A percentile compares a stretch with the other conserved stretches of the same genome.
Evolutionary conservation across 2,329 filamentous ascomycete genomes (phyloP).

Genomic region (Nemania bipapillata): DNA sequence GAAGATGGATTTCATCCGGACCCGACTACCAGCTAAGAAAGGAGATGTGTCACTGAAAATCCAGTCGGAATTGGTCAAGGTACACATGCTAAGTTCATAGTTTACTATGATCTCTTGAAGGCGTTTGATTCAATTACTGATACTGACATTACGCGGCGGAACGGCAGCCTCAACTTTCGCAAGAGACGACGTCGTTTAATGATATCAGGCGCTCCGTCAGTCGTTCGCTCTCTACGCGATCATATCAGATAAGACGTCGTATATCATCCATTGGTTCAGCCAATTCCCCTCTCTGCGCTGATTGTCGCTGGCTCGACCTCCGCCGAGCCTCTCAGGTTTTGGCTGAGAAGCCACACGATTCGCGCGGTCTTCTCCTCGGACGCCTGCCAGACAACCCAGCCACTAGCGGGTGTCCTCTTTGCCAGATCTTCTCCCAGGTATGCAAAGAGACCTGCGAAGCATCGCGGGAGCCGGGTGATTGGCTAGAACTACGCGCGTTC

Average conservation of each 20-base stretch:
- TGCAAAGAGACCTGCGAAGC: slow-evolving; percentile 13
- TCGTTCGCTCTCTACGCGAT: slow-evolving; percentile 1
- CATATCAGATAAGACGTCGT: slow-evolving; percentile 5
- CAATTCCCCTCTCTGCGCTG: neutral
- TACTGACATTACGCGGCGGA: no score
- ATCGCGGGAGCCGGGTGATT: neutral
- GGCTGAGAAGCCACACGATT: neutral
- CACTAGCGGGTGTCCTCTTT: slow-evolving; percentile 7
- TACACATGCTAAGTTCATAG: no score
- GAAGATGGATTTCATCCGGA: no score
- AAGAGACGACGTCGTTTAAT: neutral
- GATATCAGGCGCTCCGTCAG: neutral
- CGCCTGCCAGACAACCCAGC: slow-evolving; percentile 11
- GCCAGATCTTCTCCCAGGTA: slow-evolving; percentile 3
- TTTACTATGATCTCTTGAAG: no score
- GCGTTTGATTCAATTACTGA: no score
- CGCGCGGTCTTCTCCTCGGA: neutral
- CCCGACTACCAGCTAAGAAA: no score
- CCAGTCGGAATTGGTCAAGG: no score
- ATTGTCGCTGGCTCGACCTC: slow-evolving; percentile 7
- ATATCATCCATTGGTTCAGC: neutral
- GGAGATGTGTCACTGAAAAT: no score
- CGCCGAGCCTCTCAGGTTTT: neutral
- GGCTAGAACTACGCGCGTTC: slow-evolving; percentile 12
- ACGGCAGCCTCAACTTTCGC: no score